phyloP scores from a whole-genome alignment of 768 basidiomycete genomes.

The Albatrellus ellisii region DNA sequence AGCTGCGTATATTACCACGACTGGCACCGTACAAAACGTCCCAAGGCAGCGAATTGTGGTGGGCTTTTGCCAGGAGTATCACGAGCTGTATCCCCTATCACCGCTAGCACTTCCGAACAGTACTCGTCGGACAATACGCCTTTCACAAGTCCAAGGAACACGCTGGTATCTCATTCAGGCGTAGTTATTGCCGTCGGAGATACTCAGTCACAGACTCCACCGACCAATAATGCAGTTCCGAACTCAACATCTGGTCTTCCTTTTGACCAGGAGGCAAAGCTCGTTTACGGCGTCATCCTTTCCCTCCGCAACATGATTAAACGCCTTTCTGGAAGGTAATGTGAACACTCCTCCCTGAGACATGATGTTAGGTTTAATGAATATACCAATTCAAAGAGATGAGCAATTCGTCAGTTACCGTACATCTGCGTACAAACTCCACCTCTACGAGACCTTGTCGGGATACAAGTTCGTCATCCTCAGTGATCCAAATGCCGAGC shows the following conservation, averaged over 20 bases:
- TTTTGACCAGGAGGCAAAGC: constrained; percentile 95
- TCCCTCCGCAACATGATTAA: constrained; percentile 90
- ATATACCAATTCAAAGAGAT: constrained; percentile 36
- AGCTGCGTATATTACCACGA: constrained; percentile 91
- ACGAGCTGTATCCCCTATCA: constrained; percentile 38
- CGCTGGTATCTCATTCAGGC: constrained; percentile 49
- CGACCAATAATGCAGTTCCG: constrained; percentile 23
- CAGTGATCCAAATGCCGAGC: constrained; percentile 76
- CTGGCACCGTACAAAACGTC: constrained; percentile 73
- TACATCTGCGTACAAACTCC: constrained; percentile 87
- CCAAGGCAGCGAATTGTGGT: constrained; percentile 51
- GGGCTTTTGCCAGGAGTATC: constrained; percentile 74
- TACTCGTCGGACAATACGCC: constrained; percentile 21
- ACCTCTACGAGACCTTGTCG: constrained; percentile 82
- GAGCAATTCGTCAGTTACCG: constrained; percentile 86
- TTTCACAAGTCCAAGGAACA: constrained; percentile 50
- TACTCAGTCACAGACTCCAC: constrained; percentile 19
- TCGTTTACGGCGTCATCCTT: constrained; percentile 92
- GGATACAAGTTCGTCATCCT: constrained; percentile 95
- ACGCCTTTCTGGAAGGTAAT: constrained; percentile 78
- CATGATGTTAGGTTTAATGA: background rate
- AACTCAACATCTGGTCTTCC: constrained; percentile 40
- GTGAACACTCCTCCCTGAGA: constrained; percentile 7
- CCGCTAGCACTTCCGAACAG: constrained; percentile 20
- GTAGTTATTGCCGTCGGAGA: constrained; percentile 49